Evolutionary conservation across 257 asterid species (phyloP), one percentile per base, ranked within the genome.

Genomic region (Ilex aquifolium): DNA sequence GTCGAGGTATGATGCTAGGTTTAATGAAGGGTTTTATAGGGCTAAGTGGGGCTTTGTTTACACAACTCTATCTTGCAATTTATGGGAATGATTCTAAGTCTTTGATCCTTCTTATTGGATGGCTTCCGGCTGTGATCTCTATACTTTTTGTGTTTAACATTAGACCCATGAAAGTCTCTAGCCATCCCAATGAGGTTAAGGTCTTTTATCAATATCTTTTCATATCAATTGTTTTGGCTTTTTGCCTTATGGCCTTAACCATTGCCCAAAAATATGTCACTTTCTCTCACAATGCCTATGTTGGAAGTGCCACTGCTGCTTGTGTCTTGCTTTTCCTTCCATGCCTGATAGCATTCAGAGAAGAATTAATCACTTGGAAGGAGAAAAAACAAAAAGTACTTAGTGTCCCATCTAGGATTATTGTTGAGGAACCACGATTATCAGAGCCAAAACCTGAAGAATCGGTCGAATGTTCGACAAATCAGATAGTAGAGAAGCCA

Each of bases 1-100:
- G 75, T 42, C 42, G 81, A 27, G 81, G 77, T 6, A 64, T 67
- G 72, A 31, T 76, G 75, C 27, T 72, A 4, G 81, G 81, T 2
- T 29, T 76, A 1, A 65, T 76, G 69, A 76, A 76, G 51, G 81
- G 81, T 0, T 71, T 42, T 57, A 65, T 65, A 11, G 81, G 77
- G 48, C 61, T 76, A 12, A 72, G 77, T 49, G 81, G 77, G n/a
- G 81, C 81, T 1, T 32, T 72, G 7, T 64, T 76, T 27, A 68
- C 77, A 1, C 72, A 72, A 27, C 61, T 76, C 56, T 76, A 72
- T 59, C 59, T 71, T 5, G 72, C 81, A 6, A 64, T 76, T 10
- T 76, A 76, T 52, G 72, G 66, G 2, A 57, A 67, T 44, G 75
- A 76, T 57, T 51, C 77, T 0, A 51, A 60, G 42, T 68, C 74